Base-by-base conservation (phyloP, 2,329 filamentous ascomycete species). In the Sclerotinia trifoliorum region DNA sequence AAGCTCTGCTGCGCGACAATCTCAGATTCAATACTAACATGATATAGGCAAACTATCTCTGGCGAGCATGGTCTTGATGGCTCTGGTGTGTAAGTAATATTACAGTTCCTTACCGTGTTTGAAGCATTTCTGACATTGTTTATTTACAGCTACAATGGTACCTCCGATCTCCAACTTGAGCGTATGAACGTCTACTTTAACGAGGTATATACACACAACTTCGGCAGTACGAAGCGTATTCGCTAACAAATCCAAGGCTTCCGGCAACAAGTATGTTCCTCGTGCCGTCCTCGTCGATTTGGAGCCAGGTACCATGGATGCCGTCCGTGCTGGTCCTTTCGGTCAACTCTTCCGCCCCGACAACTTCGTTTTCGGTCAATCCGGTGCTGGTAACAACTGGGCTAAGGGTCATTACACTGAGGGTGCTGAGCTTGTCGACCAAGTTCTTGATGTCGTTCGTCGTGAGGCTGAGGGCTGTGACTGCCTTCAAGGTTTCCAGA, bases 331-430 rank as follows among this genome's bases (percentile, higher is more conserved):
- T 77, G 94, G 95, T 82, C 95, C 95, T 75, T 98, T 98, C 81
- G 95, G 95, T 77, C 92, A 97, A 86, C 93, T 99, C 77, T 98
- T 99, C 93, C 94, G 95, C 75, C 95, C 95, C 81, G 95, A 99
- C 86, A 99, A 98, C 91, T 98, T 98, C 84, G 93, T 98, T 80
- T 98, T 98, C 83, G 95, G 95, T 78, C 95, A 98, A 86, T 98
- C 95, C 78, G 94, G 95, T 88, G 95, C 95, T 82, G 95, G 95
- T 85, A 99, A 99, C 93, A 98, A 98, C 90, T 99, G 95, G 95
- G 95, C 95, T 83, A 99, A 98, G 90, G 95, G 95, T 85, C 95
- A 99, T 83, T 99, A 99, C 89, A 99, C 95, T 74, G 95, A 99
- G 86, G 95, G 95, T 89, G 95, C 95, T 77, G 95, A 99, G 86